phyloP scores from a whole-genome alignment of 495 filamentous ascomycete species.

The Ramalina peruviana region DNA sequence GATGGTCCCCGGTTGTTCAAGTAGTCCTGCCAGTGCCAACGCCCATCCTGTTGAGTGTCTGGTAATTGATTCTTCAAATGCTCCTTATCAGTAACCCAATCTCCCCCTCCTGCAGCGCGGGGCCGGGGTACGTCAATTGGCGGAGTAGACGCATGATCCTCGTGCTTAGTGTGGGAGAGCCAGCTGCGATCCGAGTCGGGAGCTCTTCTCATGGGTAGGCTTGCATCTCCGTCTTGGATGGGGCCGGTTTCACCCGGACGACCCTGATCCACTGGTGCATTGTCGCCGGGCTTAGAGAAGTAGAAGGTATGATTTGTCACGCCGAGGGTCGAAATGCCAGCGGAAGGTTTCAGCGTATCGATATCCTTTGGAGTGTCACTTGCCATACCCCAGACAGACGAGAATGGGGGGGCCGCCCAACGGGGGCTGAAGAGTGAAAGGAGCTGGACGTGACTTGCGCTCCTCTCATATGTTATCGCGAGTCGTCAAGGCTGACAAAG shows the following conservation, averaged over 20 bases:
- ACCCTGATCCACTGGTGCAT: too few species aligned
- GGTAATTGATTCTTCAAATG: not conserved
- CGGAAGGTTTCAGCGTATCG: slow-evolving; percentile 2
- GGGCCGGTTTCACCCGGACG: too few species aligned
- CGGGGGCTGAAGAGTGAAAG: not conserved
- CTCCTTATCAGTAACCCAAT: slow-evolving; percentile 7
- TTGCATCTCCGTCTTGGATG: too few species aligned
- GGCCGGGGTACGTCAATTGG: slow-evolving; percentile 14
- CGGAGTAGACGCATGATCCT: slow-evolving; percentile 8
- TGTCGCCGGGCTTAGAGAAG: not conserved
- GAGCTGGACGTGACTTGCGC: not conserved
- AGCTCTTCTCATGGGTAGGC: slow-evolving; percentile 2
- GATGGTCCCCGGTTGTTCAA: slow-evolving; percentile 28
- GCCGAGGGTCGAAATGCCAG: not conserved
- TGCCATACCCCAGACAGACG: slow-evolving; percentile 11
- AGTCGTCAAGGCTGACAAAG: not conserved
- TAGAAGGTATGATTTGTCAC: not conserved
- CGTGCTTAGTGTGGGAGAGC: slow-evolving; percentile 5
- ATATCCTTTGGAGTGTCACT: slow-evolving; percentile 11
- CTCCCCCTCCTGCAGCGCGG: slow-evolving; percentile 3
- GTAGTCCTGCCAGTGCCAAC: slow-evolving; percentile 31
- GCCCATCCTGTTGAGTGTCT: slow-evolving; percentile 16
- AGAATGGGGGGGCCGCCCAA: not conserved
- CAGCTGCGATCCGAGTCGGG: slow-evolving; percentile 8
- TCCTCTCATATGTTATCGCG: not conserved